phyloP scores from a whole-genome alignment of 768 basidiomycete species.

The Amanita phalloides region DNA sequence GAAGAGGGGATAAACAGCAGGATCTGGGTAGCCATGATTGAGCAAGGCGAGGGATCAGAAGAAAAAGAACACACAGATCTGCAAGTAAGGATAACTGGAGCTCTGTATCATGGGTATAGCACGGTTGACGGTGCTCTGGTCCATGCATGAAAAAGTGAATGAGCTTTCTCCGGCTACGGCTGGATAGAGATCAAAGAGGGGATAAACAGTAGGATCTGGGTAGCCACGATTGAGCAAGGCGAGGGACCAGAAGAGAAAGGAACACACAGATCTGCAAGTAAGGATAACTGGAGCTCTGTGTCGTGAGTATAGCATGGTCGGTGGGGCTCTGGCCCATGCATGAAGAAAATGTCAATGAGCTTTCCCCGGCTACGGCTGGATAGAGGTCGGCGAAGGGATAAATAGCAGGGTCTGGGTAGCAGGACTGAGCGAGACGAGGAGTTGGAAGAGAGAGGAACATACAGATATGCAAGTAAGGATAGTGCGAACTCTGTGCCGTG shows the following conservation, averaged over 20 bases:
- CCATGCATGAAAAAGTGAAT: not conserved
- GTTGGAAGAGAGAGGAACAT: conserved; percentile 3
- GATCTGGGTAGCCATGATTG: conserved; percentile 5
- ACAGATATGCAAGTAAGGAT: conserved; percentile 25
- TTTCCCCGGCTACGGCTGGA: conserved; percentile 11
- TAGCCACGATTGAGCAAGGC: too few relatives aligned
- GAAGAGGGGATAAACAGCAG: conserved; percentile 11
- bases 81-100: conserved; percentile 22
- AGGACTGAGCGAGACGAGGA: not conserved
- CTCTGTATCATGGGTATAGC: conserved; percentile 4
- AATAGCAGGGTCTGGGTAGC: conserved; percentile 13
- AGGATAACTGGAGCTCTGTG: conserved; percentile 6
- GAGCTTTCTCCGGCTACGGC: not conserved
- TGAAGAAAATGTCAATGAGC: not conserved
- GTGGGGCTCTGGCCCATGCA: not conserved
- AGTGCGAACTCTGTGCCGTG: conserved; percentile 7
- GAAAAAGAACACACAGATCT: conserved; percentile 11
- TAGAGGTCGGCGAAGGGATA: conserved; percentile 37
- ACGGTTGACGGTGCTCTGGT: conserved; percentile 7
- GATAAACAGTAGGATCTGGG: not conserved
- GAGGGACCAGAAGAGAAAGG: too few relatives aligned
- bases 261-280: conserved; percentile 1
- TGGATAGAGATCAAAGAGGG: not conserved
- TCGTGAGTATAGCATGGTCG: conserved; percentile 7
- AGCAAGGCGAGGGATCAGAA: not conserved